These are phyloP conservation scores for Aspergillus udagawae DNA, from an alignment of 2,329 filamentous ascomycete genomes.

Conservation along the genomic window DNA sequence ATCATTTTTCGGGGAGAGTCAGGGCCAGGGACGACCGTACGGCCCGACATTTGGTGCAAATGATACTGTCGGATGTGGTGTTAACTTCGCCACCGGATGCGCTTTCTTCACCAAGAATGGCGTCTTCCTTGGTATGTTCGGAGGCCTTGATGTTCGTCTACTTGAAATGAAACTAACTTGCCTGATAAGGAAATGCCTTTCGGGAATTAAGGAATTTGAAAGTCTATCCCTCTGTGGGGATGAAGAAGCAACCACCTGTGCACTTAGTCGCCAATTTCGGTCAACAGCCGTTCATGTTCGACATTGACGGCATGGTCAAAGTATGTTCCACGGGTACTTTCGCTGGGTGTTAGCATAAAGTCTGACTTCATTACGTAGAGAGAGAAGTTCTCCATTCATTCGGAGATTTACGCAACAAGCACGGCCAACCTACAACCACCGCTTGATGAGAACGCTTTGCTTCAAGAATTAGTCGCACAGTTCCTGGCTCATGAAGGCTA, in stretches of 20 bases:
- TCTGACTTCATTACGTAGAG: conserved; percentile 40
- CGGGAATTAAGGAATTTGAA: conserved; percentile 41
- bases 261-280: conserved; percentile 61
- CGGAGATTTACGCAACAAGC: conserved; percentile 57
- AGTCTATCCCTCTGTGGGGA: conserved; percentile 57
- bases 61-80: conserved; percentile 61
- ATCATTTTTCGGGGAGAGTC: conserved; percentile 56
- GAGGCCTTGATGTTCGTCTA: too few species aligned
- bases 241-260: conserved; percentile 59
- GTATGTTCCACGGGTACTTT: conserved; percentile 44
- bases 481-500: conserved; percentile 95
- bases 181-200: conserved; percentile 52
- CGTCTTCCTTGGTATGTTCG: conserved; percentile 49
- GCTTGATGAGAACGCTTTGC: conserved; percentile 69
- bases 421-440: conserved; percentile 60
- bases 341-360: not conserved
- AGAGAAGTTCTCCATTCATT: conserved; percentile 57
- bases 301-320: conserved; percentile 82
- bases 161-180: conserved; percentile 4
- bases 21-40: conserved; percentile 53
- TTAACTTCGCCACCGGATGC: conserved; percentile 59
- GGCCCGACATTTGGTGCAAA: conserved; percentile 56
- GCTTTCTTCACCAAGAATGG: conserved; percentile 67
- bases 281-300: conserved; percentile 75
- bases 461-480: conserved; percentile 79